Evolutionary conservation across 2,329 filamentous ascomycete species (phyloP).

Genomic region (Alternaria brassicae): DNA sequence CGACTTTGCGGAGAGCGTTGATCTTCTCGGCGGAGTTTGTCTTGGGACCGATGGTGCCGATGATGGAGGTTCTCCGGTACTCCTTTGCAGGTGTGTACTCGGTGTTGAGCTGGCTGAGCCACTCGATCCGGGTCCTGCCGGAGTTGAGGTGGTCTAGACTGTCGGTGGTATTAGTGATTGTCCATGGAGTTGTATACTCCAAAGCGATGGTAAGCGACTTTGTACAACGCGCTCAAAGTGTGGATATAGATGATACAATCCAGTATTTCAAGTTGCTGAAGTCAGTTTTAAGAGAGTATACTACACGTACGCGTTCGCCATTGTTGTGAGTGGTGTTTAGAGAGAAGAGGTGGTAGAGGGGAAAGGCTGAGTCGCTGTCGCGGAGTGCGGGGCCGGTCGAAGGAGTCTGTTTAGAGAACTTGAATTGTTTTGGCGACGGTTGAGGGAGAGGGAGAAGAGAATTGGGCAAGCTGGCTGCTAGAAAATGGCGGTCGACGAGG

Average conservation of each 20-base stretch:
- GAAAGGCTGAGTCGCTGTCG: conserved; percentile 13
- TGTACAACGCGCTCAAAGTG: background rate
- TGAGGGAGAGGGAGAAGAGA: conserved; percentile 7
- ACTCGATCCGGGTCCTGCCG: conserved; percentile 74
- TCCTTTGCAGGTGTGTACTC: conserved; percentile 85
- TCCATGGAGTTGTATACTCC: background rate
- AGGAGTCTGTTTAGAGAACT: conserved; percentile 16
- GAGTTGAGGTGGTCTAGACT: conserved; percentile 74
- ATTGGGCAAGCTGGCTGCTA: conserved; percentile 1
- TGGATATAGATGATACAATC: background rate
- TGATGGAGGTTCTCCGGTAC: conserved; percentile 96
- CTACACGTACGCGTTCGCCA: conserved; percentile 70
- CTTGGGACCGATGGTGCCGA: conserved; percentile 98
- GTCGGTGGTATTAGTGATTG: conserved; percentile 17
- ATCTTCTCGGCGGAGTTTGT: conserved; percentile 98
- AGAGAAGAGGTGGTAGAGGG: conserved; percentile 15
- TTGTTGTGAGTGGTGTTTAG: conserved; percentile 45
- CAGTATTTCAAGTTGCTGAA: background rate
- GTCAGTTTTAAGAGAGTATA: background rate
- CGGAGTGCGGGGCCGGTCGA: conserved; percentile 27
- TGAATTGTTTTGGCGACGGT: conserved; percentile 19
- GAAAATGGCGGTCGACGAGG: conserved; percentile 26
- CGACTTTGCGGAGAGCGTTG: conserved; percentile 87
- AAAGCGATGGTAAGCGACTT: background rate
- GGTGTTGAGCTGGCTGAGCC: conserved; percentile 83